Evolutionary conservation across 208 protist species (phyloP).

Genomic region (Crithidia acanthocephali): DNA sequence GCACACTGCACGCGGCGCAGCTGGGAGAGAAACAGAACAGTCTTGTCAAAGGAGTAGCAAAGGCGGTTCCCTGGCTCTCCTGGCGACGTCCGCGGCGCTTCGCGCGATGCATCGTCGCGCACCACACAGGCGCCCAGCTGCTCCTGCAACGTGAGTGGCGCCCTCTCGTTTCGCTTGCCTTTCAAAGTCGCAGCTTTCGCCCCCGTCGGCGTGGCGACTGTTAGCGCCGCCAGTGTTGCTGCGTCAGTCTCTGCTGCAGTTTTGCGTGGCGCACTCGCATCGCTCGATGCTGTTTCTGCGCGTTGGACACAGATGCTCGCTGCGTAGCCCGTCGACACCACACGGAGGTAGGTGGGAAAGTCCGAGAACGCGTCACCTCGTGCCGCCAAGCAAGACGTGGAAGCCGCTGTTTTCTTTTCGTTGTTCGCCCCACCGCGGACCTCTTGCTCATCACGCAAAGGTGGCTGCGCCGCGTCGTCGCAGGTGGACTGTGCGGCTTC

Average conservation of each 20-base stretch:
- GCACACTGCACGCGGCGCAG: not conserved
- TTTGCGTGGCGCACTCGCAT: not conserved
- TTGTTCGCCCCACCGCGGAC: no score
- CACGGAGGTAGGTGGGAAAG: not conserved
- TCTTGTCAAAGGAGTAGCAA: not conserved
- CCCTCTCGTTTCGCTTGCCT: not conserved
- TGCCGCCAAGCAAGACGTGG: not conserved
- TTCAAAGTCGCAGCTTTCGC: not conserved
- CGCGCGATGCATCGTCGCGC: not conserved
- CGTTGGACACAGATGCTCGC: slow-evolving; percentile 9
- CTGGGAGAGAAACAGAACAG: not conserved
- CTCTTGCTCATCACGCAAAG: no score
- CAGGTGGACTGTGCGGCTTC: no score
- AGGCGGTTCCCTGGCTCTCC: not conserved
- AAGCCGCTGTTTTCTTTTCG: no score
- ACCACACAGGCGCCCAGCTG: not conserved
- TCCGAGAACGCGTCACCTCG: not conserved
- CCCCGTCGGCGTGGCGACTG: not conserved
- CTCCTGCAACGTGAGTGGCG: not conserved
- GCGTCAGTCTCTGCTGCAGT: not conserved
- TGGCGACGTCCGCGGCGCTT: not conserved
- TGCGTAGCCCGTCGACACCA: slow-evolving; percentile 23
- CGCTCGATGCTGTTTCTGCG: no score
- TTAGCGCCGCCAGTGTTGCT: not conserved
- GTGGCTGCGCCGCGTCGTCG: not conserved